Evolutionary conservation across 2,329 filamentous ascomycete species (phyloP), one percentile per base, ranked within the genome.

Genomic region (Aspergillus sp.): DNA sequence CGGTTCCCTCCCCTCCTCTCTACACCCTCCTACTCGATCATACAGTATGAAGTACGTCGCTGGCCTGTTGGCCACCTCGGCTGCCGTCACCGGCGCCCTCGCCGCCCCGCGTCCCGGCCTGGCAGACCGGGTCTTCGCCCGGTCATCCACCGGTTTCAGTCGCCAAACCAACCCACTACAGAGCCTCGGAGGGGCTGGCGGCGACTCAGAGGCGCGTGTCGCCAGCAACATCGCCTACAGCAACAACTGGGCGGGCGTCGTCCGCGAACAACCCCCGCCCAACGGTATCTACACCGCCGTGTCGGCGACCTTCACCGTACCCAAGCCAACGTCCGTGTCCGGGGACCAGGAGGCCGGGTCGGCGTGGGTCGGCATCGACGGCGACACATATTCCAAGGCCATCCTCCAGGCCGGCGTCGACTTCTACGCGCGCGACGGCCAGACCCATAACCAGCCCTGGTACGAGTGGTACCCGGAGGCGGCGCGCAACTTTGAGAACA

Each of bases 281-380:
- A 75, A 76, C 41, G 74, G 71, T 8, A 76, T 75, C 49, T 83
- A 79, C 68, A 82, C 73, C 5, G 61, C 62, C 2, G 67, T 71
- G 5, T 65, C 68, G 0, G 71, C 68, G 7, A 68, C 76, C 13
- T 80, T 85, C 66, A 78, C 71, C 1, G 76, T 83, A 4, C 82
- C 82, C 2, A 73, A 72, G 1, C 76, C 80, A 9, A 70, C 70
- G n/a, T 64, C 70, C 7, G 73, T 74, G 8, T 16, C 71, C 22
- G 69, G 66, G 19, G 65, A 61, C 26, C 65, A 65, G n/a, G 76
- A 79, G 59, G 75, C 76, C 44, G 78, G 76, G 3, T 78, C 79
- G 0, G 80, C 79, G 10, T 84, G 81, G 82, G 81, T 85, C 8
- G 82, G 82, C 20, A 84, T 85, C 51, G 82, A 85, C 53, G 82